Base-by-base conservation (phyloP, 768 basidiomycete genomes). In the Termitomyces sp. region DNA sequence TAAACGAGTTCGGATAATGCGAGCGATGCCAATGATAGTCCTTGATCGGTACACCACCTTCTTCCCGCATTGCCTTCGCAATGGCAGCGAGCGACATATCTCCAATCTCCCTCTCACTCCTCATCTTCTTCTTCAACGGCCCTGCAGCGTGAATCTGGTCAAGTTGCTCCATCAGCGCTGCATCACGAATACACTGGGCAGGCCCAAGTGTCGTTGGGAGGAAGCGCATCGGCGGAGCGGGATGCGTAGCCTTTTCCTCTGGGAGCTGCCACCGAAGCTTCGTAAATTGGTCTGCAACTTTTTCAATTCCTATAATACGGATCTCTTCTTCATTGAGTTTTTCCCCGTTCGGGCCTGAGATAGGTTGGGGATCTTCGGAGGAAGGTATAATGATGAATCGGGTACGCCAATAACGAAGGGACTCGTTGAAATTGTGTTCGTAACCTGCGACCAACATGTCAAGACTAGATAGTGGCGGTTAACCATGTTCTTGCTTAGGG, bases 331-430 rank as follows among this genome's bases (percentile, higher is more conserved):
- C 92, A 65, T 88, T 86, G 53, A 96, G 80, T 57, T 79, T 80
- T 70, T 96, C 94, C 1, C 89, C 90, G 1, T 82, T 81, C 0
- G 89, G 81, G 0, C 87, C 86, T 13, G 78, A 75, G 48, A 76
- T 81, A 2, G 80, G 70, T 38, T 79, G 75, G 4, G 84, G 93
- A 61, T 86, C 81, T 40, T 92, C 90, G 15, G 84, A 79, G 0
- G 93, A 89, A 0, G 96, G 96, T 33, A 99, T 91, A 20, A 99
- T 87, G 28, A 98, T 82, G 71, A 97, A 97, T 22, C 96, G 82
- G 0, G 95, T 98, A 13, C 96, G 84, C 93, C 96, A 97, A 68
- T 96, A 96, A 50, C 92, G 86, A 36, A 96, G 78, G 2, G 90
- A 88, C 62, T 94, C 91, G 67, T 85, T 86, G 70, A 91, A 88